Evolutionary conservation across 2,329 filamentous ascomycete genomes (phyloP).

Genomic region (Hypomyces rosellus): DNA sequence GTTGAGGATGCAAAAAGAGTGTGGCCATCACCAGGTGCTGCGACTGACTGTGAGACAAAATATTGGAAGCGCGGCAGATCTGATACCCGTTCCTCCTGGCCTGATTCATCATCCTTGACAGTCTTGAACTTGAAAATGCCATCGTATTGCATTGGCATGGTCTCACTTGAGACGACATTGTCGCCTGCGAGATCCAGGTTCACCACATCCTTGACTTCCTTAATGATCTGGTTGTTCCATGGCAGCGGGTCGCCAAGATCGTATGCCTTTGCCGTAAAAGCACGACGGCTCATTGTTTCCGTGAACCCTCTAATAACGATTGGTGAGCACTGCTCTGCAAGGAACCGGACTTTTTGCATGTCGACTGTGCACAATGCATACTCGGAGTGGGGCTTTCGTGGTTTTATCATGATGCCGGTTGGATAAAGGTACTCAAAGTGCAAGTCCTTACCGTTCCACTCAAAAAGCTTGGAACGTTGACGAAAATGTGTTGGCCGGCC

Average conservation of each 20-base stretch:
- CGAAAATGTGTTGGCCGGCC: conserved; percentile 30
- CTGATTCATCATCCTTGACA: background rate
- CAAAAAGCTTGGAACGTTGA: conserved; percentile 26
- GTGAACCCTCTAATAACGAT: conserved; percentile 47
- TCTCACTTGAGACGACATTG: conserved; percentile 4
- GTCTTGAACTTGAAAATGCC: conserved; percentile 5
- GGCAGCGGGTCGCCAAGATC: conserved; percentile 34
- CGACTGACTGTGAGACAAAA: conserved; percentile 3
- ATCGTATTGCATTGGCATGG: conserved; percentile 8
- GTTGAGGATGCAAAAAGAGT: conserved; percentile 4
- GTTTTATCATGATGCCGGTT: conserved; percentile 8
- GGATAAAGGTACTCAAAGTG: conserved; percentile 16
- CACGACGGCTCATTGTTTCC: conserved; percentile 36
- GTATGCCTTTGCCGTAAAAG: conserved; percentile 39
- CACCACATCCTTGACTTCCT: conserved; percentile 3
- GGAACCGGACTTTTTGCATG: conserved; percentile 35
- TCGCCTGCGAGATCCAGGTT: background rate
- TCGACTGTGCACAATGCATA: conserved; percentile 24
- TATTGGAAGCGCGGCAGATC: conserved; percentile 2
- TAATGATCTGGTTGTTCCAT: background rate
- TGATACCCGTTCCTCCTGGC: conserved; percentile 1
- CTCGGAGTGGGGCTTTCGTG: background rate
- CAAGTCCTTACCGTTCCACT: conserved; percentile 12
- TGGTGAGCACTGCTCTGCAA: conserved; percentile 46
- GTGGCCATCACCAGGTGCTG: background rate